Evolutionary conservation across 2,329 filamentous ascomycete species (phyloP), one percentile per base, ranked within the genome.

Genomic region (Cladophialophora chaetospira): DNA sequence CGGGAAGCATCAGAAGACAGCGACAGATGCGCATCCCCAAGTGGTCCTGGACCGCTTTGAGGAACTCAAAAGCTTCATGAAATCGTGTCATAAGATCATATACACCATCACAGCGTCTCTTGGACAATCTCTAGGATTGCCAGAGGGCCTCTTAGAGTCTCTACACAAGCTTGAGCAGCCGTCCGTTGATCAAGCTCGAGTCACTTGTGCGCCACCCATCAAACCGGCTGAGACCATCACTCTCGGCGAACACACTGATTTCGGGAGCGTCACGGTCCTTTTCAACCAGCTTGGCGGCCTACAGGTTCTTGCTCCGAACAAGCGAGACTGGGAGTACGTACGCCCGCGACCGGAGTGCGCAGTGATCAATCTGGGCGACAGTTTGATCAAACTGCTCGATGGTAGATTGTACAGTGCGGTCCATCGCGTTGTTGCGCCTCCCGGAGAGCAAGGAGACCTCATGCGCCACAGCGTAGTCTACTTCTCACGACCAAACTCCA

Each of bases 281-380:
- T 70, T 70, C 49, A 72, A 74, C 42, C 57, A 71, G 2, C 35
- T 71, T 2, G 72, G 72, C 13, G 72, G 72, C 0, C 61, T 75
- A 15, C 72, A 75, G 62, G 67, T 74, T 17, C 65, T 73, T 1
- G 52, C 60, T 0, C 67, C 66, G 0, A 64, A 65, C 8, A 44
- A 47, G 4, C 47, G 57, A 8, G 61, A 63, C 6, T 68, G 67
- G 67, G 36, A 55, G 13, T 69, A 57, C 36, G 58, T 68, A 1
- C 49, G 53, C 13, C 67, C 67, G 1, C 33, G 55, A 6, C 58
- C 59, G 1, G 67, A 63, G 0, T 65, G 63, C 55, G 61, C 70
- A 10, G 68, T 80, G 36, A 72, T 79, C 19, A 80, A 80, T 61
- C 66, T 80, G 5, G 77, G 78, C 2, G 78, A 80, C 63, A 73